phyloP scores from a whole-genome alignment of 768 basidiomycete genomes.

The Calocybe gangraenosa region DNA sequence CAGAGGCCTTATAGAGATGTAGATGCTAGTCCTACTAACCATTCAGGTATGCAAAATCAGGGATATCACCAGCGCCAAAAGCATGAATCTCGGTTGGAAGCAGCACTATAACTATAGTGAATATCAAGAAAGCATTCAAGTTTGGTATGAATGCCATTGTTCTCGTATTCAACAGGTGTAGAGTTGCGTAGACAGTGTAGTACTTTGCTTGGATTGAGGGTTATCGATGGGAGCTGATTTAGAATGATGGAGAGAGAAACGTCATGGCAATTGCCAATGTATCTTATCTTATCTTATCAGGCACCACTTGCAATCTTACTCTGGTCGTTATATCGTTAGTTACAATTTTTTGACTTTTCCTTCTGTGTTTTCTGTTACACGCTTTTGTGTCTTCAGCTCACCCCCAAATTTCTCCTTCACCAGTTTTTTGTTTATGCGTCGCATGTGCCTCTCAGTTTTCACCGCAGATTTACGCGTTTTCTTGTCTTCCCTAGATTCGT shows the following conservation, averaged over 20 bases:
- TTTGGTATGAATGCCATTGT: slow-evolving; percentile 26
- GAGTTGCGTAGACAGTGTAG: slow-evolving; percentile 4
- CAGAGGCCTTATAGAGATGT: neutral
- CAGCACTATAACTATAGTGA: slow-evolving; percentile 35
- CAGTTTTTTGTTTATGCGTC: slow-evolving; percentile 64
- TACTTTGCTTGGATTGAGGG: neutral
- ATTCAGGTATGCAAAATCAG: slow-evolving; percentile 64
- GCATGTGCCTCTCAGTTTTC: slow-evolving; percentile 60
- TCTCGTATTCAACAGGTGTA: slow-evolving; percentile 5
- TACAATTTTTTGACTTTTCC: slow-evolving; percentile 42
- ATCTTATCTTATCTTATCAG: slow-evolving; percentile 17
- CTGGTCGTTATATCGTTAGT: neutral
- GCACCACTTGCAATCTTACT: slow-evolving; percentile 13
- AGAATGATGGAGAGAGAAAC: neutral
- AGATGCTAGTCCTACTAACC: slow-evolving; percentile 28
- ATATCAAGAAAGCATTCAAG: slow-evolving; percentile 27
- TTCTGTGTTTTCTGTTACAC: slow-evolving; percentile 43
- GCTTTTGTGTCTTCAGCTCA: slow-evolving; percentile 61
- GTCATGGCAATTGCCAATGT: neutral
- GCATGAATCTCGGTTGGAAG: slow-evolving; percentile 42
- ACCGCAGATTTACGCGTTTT: slow-evolving; percentile 66
- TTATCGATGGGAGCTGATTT: slow-evolving; percentile 7
- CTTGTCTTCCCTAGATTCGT: slow-evolving; percentile 76
- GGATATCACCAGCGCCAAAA: slow-evolving; percentile 68
- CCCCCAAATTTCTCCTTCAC: slow-evolving; percentile 58